Base-by-base conservation (phyloP, 2,329 filamentous ascomycete species). In the Curvularia lunata region DNA sequence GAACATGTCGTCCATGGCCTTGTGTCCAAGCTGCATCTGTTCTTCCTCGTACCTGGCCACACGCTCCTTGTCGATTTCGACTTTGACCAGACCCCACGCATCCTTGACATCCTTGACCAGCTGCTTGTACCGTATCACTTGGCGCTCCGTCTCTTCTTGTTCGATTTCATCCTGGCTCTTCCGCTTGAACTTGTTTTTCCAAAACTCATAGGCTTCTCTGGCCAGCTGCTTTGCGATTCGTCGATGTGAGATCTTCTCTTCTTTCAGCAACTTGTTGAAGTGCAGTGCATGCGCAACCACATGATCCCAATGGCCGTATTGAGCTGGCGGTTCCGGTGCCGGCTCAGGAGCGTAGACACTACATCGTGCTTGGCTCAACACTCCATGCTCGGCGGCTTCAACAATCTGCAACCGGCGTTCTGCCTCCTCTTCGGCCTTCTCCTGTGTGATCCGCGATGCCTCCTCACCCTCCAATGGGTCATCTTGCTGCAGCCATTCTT, bases 301-400 rank as follows among this genome's bases (percentile, higher is more conserved):
- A 72, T 98, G 91, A 70, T 98, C 93, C 71, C 87, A 85, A 66
- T 96, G 92, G n/a, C 90, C 88, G 82, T 91, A 98, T 69, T 95
- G 91, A 51, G 85, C 84, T 0, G 87, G 85, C 0, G 91, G 91
- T 67, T 96, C 49, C 55, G 91, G 88, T 58, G 84, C 83, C 12
- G 86, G 82, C 62, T 95, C 91, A 0, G 91, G 90, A 18, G 88
- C 83, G 66, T 91, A 95, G 23, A 89, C 79, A 2, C 88, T 88
- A 72, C 91, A 94, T 58, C 84, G 83, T 58, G 87, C 86, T 52
- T 83, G 80, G 49, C 89, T 92, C 27, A 97, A 82, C 4, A 92
- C 91, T 16, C 92, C 93, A 5, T 88, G 85, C 68, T 91, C 83
- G 3, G 87, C 86, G 62, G 92, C 93, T 47, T 87, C 80, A 64